Percentiles rank a stretch among this genome's conserved stretches.
Evolutionary conservation across 495 filamentous ascomycete genomes (phyloP).

Genomic region (Aspergillus biplanus): DNA sequence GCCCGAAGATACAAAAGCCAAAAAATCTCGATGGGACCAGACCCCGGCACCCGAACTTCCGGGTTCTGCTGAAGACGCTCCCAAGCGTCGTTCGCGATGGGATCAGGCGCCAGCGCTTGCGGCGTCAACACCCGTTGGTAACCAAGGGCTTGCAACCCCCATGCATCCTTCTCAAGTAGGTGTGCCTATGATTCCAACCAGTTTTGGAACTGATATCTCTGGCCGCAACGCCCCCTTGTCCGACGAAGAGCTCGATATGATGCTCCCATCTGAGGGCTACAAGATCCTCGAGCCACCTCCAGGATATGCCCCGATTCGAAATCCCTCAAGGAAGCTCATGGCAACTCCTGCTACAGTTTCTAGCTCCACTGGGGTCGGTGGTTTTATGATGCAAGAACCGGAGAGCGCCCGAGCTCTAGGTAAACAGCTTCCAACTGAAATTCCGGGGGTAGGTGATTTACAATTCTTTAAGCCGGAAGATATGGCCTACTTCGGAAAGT

Average conservation of each 20-base stretch:
- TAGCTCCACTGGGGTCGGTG: conserved; percentile 66
- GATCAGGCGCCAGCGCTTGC: conserved; percentile 74
- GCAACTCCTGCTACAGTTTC: conserved; percentile 71
- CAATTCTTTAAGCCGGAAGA: conserved; percentile 99
- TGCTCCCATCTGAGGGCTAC: conserved; percentile 91
- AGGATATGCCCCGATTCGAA: conserved; percentile 85
- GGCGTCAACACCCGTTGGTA: conserved; percentile 77
- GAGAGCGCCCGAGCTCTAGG: conserved; percentile 78
- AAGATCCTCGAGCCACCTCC: conserved; percentile 91
- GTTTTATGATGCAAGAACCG: conserved; percentile 98
- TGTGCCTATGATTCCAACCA: conserved; percentile 55
- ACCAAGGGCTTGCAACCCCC: conserved; percentile 80
- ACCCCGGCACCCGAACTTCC: conserved; percentile 66
- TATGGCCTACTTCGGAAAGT: conserved; percentile 98
- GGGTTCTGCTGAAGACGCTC: conserved; percentile 56
- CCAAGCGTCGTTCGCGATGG: conserved; percentile 80
- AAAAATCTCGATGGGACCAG: conserved; percentile 90
- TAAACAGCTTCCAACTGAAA: conserved; percentile 93
- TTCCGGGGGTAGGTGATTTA: conserved; percentile 94
- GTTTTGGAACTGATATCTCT: conserved; percentile 83
- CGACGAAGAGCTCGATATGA: conserved; percentile 91
- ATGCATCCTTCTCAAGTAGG: conserved; percentile 77
- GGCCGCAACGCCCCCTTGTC: conserved; percentile 77
- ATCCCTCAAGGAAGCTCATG: conserved; percentile 75
- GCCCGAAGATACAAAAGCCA: conserved; percentile 61